These are phyloP conservation scores for Aulographum hederae DNA, from an alignment of 2,329 filamentous ascomycete genomes.

Conservation along the genomic window DNA sequence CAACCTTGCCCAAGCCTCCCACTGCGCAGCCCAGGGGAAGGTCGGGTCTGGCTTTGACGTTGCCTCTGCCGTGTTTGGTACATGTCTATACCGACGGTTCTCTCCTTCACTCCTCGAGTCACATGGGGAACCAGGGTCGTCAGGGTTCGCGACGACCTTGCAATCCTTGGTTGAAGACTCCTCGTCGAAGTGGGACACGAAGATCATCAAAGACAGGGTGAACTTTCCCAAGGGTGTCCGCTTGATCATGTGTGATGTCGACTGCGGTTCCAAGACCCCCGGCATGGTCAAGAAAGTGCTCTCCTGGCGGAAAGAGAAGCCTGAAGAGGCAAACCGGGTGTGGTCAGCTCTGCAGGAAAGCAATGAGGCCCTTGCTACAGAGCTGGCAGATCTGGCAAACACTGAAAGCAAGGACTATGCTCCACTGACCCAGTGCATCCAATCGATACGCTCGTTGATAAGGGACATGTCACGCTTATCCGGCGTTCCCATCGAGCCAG, in stretches of 20 bases:
- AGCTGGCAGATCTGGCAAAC: slow-evolving; percentile 35
- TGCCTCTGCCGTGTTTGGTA: slow-evolving; percentile 80
- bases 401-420: slow-evolving; percentile 31
- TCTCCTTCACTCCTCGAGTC: slow-evolving; percentile 54
- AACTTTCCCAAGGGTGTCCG: slow-evolving; percentile 55
- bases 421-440: slow-evolving; percentile 32
- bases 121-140: slow-evolving; percentile 46
- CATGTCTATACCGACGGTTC: slow-evolving; percentile 83
- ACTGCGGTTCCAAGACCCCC: slow-evolving; percentile 83
- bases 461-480: slow-evolving; percentile 58
- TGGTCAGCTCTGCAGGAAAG: slow-evolving; percentile 59
- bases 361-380: slow-evolving; percentile 52
- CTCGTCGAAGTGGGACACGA: slow-evolving; percentile 53
- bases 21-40: slow-evolving; percentile 93
- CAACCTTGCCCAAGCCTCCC: slow-evolving; percentile 83
- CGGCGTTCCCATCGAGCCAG: slow-evolving; percentile 75
- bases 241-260: slow-evolving; percentile 87
- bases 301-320: slow-evolving; percentile 53
- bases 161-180: slow-evolving; percentile 46
- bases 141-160: slow-evolving; percentile 49
- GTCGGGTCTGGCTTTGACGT: slow-evolving; percentile 93
- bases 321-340: slow-evolving; percentile 44
- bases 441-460: slow-evolving; percentile 40
- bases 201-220: slow-evolving; percentile 52
- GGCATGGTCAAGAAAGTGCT: slow-evolving; percentile 91